These are phyloP conservation scores for Collybia nuda DNA, from an alignment of 768 basidiomycete genomes.

Conservation along the genomic window DNA sequence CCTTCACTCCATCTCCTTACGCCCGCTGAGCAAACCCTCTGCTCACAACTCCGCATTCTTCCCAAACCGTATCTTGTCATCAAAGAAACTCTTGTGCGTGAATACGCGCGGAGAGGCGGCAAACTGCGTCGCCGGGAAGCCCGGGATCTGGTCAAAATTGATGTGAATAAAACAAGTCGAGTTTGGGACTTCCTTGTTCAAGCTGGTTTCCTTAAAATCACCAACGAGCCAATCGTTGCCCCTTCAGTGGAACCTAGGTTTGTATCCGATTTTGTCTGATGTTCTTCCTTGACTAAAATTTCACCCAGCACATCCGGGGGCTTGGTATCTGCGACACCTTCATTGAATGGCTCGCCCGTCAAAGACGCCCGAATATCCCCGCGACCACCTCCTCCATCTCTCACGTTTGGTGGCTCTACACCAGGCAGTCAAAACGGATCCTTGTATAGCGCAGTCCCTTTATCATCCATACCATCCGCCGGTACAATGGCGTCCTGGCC, in stretches of 20 bases:
- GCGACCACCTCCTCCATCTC: constrained; percentile 28
- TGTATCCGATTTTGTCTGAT: background rate
- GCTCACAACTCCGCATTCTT: constrained; percentile 85
- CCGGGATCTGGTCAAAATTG: constrained; percentile 87
- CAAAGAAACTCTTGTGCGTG: constrained; percentile 92
- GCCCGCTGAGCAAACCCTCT: constrained; percentile 82
- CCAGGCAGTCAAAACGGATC: constrained; percentile 39
- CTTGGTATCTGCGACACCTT: constrained; percentile 16
- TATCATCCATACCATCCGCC: constrained; percentile 29
- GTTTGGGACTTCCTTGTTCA: constrained; percentile 94
- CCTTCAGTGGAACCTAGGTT: constrained; percentile 38
- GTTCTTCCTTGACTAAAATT: background rate
- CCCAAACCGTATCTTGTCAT: constrained; percentile 95
- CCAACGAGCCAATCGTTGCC: constrained; percentile 41
- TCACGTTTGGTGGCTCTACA: constrained; percentile 27
- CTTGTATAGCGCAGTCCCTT: constrained; percentile 27
- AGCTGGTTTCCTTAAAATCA: constrained; percentile 77
- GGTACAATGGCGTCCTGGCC: constrained; percentile 11
- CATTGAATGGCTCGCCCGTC: constrained; percentile 32
- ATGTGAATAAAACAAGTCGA: constrained; percentile 88
- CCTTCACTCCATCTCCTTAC: constrained; percentile 89
- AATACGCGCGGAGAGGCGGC: constrained; percentile 88
- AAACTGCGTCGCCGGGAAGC: constrained; percentile 88
- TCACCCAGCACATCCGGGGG: constrained; percentile 8
- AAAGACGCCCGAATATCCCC: constrained; percentile 28